Conservation (phyloP, 1,139 yeast species). For the Taphrina betulina region DNA sequence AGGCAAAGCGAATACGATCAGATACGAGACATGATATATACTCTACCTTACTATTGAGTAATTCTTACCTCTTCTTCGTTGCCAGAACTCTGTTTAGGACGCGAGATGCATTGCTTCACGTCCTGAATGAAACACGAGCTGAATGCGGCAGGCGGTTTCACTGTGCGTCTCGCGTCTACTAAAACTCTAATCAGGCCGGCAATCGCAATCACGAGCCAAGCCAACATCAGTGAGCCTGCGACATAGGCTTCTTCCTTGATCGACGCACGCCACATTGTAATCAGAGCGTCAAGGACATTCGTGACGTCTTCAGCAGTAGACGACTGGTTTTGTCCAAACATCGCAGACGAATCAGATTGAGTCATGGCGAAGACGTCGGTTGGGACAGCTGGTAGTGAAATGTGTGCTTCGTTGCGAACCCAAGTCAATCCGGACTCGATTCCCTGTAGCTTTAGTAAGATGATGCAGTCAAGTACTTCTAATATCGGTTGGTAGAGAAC, state of each 20-base stretch:
- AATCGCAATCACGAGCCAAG: conserved; percentile 11
- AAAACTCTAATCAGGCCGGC: conserved; percentile 5
- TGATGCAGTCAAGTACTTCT: conserved; percentile 69
- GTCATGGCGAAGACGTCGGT: conserved; percentile 15
- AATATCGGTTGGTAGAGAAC: conserved; percentile 60
- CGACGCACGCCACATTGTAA: conserved; percentile 7
- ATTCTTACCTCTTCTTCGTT: too few relatives aligned
- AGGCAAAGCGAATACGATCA: too few relatives aligned
- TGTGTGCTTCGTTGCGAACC: conserved; percentile 64
- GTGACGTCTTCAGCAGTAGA: background rate
- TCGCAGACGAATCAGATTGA: background rate
- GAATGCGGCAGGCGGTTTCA: conserved; percentile 10
- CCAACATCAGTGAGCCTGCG: conserved; percentile 1
- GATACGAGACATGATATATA: too few relatives aligned
- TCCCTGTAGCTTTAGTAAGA: conserved; percentile 66
- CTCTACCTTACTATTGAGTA: too few relatives aligned
- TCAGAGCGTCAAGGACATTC: background rate
- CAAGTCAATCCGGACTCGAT: conserved; percentile 74
- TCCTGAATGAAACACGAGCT: conserved; percentile 11
- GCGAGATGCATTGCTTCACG: conserved; percentile 12
- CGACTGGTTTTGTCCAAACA: background rate
- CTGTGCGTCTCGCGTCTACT: background rate
- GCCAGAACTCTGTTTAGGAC: background rate
- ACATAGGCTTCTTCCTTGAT: conserved; percentile 19
- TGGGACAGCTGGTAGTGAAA: conserved; percentile 54